These are phyloP conservation scores for Insectozyma bohioensis DNA, from an alignment of 1,139 yeast species.

Conservation along the genomic window DNA sequence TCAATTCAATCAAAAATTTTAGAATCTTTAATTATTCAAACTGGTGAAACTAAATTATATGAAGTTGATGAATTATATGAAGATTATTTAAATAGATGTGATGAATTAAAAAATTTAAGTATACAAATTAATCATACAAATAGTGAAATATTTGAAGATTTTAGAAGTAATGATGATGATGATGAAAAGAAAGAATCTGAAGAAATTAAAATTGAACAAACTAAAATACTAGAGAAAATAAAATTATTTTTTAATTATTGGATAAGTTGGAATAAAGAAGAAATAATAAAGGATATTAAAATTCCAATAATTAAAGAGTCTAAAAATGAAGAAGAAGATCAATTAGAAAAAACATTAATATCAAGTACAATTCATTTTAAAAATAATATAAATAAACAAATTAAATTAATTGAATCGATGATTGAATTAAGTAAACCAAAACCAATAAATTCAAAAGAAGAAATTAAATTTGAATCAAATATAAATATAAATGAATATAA, in stretches of 20 bases:
- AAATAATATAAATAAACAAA: not conserved
- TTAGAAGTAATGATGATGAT: not conserved
- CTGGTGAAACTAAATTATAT: conserved; percentile 2
- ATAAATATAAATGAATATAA: conserved; percentile 1
- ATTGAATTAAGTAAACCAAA: not conserved
- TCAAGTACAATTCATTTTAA: conserved; percentile 1
- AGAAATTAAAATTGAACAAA: too few relatives aligned
- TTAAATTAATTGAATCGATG: conserved; percentile 1
- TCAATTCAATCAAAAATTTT: not conserved
- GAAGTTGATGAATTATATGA: conserved; percentile 4
- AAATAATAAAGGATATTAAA: too few relatives aligned
- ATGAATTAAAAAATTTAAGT: conserved; percentile 1
- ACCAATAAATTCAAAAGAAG: conserved; percentile 1
- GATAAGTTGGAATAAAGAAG: too few relatives aligned
- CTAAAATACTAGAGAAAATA: too few relatives aligned
- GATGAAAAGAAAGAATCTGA: too few relatives aligned
- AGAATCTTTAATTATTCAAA: conserved; percentile 4
- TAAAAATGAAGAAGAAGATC: too few relatives aligned
- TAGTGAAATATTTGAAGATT: not conserved
- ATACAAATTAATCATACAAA: conserved; percentile 4
- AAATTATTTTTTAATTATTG: too few relatives aligned
- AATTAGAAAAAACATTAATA: not conserved
- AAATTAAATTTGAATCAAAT: conserved; percentile 2
- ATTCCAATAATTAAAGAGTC: too few relatives aligned
- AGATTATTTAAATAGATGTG: conserved; percentile 1